A percentile compares a stretch with the other conserved stretches of the same genome.
phyloP scores from a whole-genome alignment of 495 filamentous ascomycete genomes.

The Neurospora terricola region DNA sequence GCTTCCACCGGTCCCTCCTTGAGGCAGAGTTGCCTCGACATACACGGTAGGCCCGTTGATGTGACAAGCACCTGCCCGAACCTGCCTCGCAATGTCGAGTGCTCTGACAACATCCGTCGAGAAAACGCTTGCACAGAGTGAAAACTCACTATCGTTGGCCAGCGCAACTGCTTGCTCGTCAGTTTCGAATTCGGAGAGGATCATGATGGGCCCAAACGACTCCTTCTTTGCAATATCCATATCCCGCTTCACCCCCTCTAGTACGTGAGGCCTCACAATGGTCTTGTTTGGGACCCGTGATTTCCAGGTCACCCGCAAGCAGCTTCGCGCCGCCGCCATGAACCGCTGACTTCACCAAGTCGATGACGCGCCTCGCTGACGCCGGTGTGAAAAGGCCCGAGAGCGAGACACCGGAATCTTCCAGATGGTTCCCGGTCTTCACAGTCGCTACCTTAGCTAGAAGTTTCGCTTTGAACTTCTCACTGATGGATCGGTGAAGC shows the following conservation, averaged over 20 bases:
- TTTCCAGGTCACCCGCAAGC: constrained; percentile 17
- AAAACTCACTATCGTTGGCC: constrained; percentile 25
- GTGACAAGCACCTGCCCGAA: constrained; percentile 23
- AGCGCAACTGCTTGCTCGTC: constrained; percentile 24
- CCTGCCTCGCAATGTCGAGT: constrained; percentile 19
- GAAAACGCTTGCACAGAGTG: constrained; percentile 26
- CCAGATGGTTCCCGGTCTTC: constrained; percentile 22
- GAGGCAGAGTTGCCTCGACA: constrained; percentile 24
- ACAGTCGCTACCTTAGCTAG: constrained; percentile 10
- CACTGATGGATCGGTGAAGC: constrained; percentile 17
- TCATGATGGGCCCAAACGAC: constrained; percentile 26
- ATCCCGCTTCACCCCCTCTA: constrained; percentile 16
- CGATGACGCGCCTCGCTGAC: constrained; percentile 45
- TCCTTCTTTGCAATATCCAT: constrained; percentile 26
- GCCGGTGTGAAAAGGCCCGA: constrained; percentile 45
- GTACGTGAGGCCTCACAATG: constrained; percentile 21
- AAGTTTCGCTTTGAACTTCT: constrained; percentile 17
- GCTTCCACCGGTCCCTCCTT: constrained; percentile 25
- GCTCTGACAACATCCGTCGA: constrained; percentile 21
- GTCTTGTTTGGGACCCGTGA: constrained; percentile 18
- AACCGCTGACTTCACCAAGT: constrained; percentile 45
- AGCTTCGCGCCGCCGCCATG: constrained; percentile 21
- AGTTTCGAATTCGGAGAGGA: constrained; percentile 16
- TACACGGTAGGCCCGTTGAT: constrained; percentile 28
- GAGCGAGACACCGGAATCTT: constrained; percentile 31